These are phyloP conservation scores for Magnaporthales sp. DNA, from an alignment of 2,329 filamentous ascomycete genomes.

Conservation along the genomic window DNA sequence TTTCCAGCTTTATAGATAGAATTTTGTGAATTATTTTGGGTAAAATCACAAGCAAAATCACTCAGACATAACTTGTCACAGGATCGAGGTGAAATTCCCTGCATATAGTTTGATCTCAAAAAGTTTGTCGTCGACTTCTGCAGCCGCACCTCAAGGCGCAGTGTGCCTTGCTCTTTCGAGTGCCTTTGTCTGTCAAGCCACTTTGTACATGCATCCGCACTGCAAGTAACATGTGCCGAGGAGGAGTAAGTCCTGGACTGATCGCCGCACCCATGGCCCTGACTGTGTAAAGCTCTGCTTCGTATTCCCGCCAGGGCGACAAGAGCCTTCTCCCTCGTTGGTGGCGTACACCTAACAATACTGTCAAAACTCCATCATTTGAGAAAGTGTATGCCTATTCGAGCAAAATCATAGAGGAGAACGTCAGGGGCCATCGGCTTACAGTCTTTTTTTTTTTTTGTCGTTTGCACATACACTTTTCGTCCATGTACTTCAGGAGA, in stretches of 20 bases:
- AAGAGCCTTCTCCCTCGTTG: background rate
- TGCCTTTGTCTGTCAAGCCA: background rate
- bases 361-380: background rate
- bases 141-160: background rate
- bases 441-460: background rate
- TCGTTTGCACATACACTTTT: background rate
- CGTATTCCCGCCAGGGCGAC: background rate
- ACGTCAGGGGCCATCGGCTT: background rate
- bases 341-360: background rate
- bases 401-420: background rate
- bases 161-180: background rate
- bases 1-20: background rate
- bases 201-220: background rate
- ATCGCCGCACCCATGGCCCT: background rate
- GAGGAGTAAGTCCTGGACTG: no score
- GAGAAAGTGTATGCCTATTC: no score
- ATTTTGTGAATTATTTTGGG: background rate
- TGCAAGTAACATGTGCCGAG: no score
- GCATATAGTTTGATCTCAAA: background rate
- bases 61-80: background rate
- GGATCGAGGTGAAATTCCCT: background rate
- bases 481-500: background rate
- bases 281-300: background rate
- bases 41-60: background rate
- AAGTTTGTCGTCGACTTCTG: background rate